phyloP scores from a whole-genome alignment of 78 protist species.

The Polysphondylium violaceum region DNA sequence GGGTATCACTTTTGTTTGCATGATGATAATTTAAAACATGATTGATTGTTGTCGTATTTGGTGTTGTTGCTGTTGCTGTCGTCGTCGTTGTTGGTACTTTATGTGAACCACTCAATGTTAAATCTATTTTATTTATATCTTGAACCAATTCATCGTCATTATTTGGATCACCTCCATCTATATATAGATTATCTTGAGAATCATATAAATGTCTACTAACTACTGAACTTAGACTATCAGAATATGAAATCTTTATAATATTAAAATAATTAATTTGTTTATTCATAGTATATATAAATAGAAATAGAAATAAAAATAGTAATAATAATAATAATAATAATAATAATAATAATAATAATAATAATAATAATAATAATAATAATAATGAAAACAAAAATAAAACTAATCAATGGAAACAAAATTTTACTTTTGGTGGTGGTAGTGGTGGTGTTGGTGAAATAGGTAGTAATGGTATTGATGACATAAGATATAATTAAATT shows the following conservation, averaged over 20 bases:
- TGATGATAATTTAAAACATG: too few relatives aligned
- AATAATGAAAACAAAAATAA: neutral
- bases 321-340: too few relatives aligned
- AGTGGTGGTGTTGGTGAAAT: too few relatives aligned
- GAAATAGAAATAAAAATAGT: too few relatives aligned
- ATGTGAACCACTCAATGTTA: neutral
- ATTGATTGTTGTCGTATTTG: constrained; percentile 26
- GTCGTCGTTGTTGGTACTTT: neutral
- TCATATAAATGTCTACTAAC: neutral
- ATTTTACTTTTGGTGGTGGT: neutral
- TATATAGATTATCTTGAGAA: neutral
- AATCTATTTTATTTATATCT: constrained; percentile 5
- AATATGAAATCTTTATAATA: constrained; percentile 28
- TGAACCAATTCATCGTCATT: constrained; percentile 2
- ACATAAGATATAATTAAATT: too few relatives aligned
- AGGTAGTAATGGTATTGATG: too few relatives aligned
- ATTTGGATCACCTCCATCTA: neutral
- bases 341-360: neutral
- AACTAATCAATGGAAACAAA: neutral
- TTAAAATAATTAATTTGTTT: neutral
- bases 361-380: neutral
- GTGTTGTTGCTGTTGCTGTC: constrained; percentile 11
- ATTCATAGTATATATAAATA: too few relatives aligned
- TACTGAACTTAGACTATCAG: constrained; percentile 36
- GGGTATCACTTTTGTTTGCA: too few relatives aligned